A percentile compares a stretch with the other conserved stretches of the same genome.
Conservation (phyloP, 768 basidiomycete species). For the Suillus occidentalis region DNA sequence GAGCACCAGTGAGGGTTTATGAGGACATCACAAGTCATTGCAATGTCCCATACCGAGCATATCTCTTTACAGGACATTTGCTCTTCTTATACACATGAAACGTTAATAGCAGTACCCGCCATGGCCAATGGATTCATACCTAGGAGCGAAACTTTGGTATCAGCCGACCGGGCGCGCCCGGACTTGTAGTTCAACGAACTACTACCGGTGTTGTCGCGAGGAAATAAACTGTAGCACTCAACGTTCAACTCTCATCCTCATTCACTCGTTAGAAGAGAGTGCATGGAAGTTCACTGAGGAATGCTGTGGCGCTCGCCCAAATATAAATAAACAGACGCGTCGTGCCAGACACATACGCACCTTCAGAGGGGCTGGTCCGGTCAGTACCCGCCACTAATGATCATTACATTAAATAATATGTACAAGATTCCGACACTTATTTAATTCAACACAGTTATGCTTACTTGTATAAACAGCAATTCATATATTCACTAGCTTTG, state of each 20-base stretch:
- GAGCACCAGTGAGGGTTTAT: not conserved
- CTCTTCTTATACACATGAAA: no score
- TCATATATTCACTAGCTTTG: not conserved
- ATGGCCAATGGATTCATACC: not conserved
- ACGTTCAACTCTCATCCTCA: no score
- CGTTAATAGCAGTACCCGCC: not conserved
- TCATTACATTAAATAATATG: no score
- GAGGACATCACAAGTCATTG: not conserved
- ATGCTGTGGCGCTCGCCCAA: not conserved
- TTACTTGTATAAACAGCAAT: conserved; percentile 30
- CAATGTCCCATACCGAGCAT: not conserved
- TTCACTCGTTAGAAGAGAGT: no score
- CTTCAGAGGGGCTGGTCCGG: no score
- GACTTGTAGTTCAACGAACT: not conserved
- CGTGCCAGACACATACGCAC: no score
- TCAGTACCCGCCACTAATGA: no score
- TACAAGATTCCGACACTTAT: not conserved
- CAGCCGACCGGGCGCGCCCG: not conserved
- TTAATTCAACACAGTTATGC: conserved; percentile 92
- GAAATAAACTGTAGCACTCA: not conserved
- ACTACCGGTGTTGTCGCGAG: not conserved
- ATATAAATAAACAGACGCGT: not conserved
- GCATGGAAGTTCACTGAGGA: no score
- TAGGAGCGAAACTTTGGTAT: not conserved
- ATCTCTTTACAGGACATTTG: not conserved